phyloP scores from a whole-genome alignment of 2,329 filamentous ascomycete species.

The Cordyceps fumosorosea region DNA sequence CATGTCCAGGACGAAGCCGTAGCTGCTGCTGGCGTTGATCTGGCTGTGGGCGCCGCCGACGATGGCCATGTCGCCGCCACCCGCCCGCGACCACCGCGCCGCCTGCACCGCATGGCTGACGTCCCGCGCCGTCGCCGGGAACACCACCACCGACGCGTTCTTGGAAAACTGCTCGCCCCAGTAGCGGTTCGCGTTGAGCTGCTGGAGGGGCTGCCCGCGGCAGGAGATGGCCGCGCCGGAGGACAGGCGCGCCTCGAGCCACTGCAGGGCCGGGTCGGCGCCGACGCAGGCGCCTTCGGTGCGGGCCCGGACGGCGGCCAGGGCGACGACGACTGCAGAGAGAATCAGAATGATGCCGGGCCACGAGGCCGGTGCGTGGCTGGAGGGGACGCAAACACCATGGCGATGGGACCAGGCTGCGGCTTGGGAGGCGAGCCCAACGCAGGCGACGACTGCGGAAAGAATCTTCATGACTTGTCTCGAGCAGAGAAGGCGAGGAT shows the following conservation, averaged over 20 bases:
- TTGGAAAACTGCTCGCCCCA: constrained; percentile 15
- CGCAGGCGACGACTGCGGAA: neutral
- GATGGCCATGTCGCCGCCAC: constrained; percentile 12
- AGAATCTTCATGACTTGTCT: neutral
- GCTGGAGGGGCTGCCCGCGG: constrained; percentile 12
- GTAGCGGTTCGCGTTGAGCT: constrained; percentile 12
- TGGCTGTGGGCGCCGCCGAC: constrained; percentile 11
- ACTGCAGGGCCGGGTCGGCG: constrained; percentile 5
- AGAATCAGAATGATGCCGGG: neutral
- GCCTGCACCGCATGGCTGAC: constrained; percentile 12
- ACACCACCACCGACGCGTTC: constrained; percentile 14
- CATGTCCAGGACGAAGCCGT: constrained; percentile 13
- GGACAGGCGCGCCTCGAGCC: constrained; percentile 8
- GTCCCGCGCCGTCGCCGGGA: constrained; percentile 9
- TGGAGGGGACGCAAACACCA: neutral
- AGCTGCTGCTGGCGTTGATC: constrained; percentile 10
- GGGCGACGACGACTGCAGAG: neutral
- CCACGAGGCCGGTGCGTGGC: neutral
- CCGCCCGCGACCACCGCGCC: neutral
- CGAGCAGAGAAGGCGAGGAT: too few species aligned
- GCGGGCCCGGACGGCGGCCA: neutral
- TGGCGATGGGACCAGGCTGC: neutral
- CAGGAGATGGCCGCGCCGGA: constrained; percentile 10
- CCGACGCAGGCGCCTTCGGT: constrained; percentile 1
- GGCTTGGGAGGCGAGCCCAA: neutral